Conservation (phyloP, 345 rosid species). For the Hevea brasiliensis region DNA sequence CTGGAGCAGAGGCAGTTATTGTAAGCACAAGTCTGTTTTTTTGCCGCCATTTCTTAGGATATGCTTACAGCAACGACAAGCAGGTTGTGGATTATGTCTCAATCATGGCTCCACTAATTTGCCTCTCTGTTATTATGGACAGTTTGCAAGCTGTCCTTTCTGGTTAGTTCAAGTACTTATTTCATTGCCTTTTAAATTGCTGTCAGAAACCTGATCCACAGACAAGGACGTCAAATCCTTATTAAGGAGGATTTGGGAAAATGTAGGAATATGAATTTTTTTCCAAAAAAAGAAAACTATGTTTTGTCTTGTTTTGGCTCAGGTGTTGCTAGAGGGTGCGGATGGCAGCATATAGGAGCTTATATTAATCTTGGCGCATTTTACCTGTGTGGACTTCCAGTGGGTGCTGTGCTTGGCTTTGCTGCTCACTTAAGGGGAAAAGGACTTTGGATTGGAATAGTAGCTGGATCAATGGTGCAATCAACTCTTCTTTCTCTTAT, state of each 20-base stretch:
- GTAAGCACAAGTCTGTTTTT: constrained; percentile 2
- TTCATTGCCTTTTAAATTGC: not conserved
- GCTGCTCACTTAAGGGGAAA: constrained; percentile 16
- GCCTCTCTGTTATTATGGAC: constrained; percentile 17
- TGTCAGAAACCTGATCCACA: no score
- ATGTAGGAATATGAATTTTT: no score
- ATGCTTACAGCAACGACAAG: constrained; percentile 19
- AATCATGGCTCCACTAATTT: constrained; percentile 21
- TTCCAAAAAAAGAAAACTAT: no score
- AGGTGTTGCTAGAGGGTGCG: constrained; percentile 28
- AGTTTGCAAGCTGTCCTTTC: constrained; percentile 25
- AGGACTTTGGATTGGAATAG: constrained; percentile 29
- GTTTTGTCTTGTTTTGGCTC: not conserved
- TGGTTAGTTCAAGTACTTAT: constrained; percentile 2
- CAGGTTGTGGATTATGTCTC: constrained; percentile 13
- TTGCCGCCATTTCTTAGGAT: constrained; percentile 11
- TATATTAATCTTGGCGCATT: constrained; percentile 22
- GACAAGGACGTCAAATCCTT: no score
- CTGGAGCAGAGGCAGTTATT: constrained; percentile 12
- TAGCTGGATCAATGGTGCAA: constrained; percentile 15
- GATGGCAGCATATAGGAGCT: constrained; percentile 29
- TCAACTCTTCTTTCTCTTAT: constrained; percentile 10
- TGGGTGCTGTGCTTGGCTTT: constrained; percentile 11
- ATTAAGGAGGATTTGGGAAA: no score
- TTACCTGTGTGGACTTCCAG: constrained; percentile 22